These are phyloP conservation scores for Forsythia suspensa DNA, from an alignment of 257 asterid species.

Conservation along the genomic window DNA sequence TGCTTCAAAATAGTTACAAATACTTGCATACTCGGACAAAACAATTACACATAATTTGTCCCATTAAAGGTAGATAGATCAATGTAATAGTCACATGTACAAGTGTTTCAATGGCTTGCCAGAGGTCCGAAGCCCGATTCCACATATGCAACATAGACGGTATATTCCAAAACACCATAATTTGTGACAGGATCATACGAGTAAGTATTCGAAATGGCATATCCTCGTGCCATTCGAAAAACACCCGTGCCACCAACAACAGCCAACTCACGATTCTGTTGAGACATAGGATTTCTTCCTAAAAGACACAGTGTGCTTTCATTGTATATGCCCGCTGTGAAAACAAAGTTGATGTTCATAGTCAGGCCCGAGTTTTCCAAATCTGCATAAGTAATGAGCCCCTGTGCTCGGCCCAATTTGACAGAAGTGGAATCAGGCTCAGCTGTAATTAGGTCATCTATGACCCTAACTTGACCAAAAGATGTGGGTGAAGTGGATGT, in stretches of 20 bases:
- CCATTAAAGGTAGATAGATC: no score
- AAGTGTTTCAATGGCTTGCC: background rate
- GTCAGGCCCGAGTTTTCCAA: background rate
- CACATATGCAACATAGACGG: background rate
- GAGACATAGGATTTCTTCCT: background rate
- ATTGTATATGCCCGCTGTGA: background rate
- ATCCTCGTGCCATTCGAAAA: slow-evolving; percentile 34
- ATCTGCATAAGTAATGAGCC: background rate
- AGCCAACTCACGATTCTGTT: background rate
- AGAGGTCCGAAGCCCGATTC: background rate
- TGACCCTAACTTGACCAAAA: background rate
- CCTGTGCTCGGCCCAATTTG: background rate
- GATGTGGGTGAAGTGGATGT: background rate
- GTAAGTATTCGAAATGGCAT: slow-evolving; percentile 25
- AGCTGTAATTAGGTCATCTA: background rate
- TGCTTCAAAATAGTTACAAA: background rate
- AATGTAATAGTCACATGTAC: no score
- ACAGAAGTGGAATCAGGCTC: background rate
- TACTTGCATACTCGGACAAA: background rate
- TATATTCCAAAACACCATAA: slow-evolving; percentile 30
- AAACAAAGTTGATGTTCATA: background rate
- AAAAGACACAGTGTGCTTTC: background rate
- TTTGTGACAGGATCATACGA: slow-evolving; percentile 13
- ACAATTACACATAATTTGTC: no score
- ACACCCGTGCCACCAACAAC: background rate